Base-by-base conservation (phyloP, 768 basidiomycete genomes). In the Mycena floridula region DNA sequence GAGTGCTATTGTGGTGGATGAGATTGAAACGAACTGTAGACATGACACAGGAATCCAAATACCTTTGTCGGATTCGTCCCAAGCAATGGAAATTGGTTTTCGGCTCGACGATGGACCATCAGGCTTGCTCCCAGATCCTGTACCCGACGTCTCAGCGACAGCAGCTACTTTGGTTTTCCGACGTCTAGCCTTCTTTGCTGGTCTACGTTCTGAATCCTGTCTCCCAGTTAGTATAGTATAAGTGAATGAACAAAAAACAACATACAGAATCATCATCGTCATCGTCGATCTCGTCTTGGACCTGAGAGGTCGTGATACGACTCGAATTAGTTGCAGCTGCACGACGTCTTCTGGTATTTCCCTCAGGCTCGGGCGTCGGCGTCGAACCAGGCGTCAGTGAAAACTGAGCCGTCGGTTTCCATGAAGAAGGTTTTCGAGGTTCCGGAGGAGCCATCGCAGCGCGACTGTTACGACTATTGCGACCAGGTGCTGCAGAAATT, bases 61-160 rank as follows among this genome's bases (percentile, higher is more conserved):
- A 80, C 80, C 69, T 67, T 79, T 81, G 54, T 89, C 86, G 26
- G 79, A 76, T 7, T 77, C 76, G 3, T 79, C 76, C 84, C 85
- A 87, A 39, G 47, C 51, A 54, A 44, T 67, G 38, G 67, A 56
- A 7, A 58, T 51, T 43, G 5, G 28, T 48, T 43, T 18, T 44
- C 43, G 3, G 26, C 44, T n/a, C n/a, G n/a, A n/a, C n/a, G n/a
- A n/a, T n/a, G n/a, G n/a, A n/a, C n/a, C n/a, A n/a, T n/a, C n/a
- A n/a, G n/a, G n/a, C n/a, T n/a, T n/a, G n/a, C n/a, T n/a, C n/a
- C n/a, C n/a, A n/a, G n/a, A n/a, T n/a, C n/a, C n/a, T n/a, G n/a
- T n/a, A n/a, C n/a, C n/a, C n/a, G n/a, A n/a, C n/a, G n/a, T n/a
- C n/a, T n/a, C n/a, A 25, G 68, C 60, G n/a, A 60, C 63, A 6